Conservation (phyloP, 352 stramenopile species). For the Elongisporangium prolatum region DNA sequence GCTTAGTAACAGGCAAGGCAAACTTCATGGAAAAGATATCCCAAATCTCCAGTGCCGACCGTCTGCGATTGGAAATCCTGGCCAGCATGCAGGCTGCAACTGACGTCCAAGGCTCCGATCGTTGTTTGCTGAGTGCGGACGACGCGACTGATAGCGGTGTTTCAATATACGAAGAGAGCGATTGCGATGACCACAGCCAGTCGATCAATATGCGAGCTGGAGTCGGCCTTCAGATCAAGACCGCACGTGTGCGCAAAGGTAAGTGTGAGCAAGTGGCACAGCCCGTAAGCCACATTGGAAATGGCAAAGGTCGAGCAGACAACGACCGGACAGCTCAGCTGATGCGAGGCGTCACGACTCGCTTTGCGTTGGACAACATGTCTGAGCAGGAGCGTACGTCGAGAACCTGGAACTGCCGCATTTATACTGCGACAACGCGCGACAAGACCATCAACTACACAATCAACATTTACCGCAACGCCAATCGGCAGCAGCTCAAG, state of each 20-base stretch:
- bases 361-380: constrained; percentile 20
- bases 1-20: not conserved
- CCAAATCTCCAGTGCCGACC: not conserved
- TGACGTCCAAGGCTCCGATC: not conserved
- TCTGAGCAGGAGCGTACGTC: not conserved
- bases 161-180: constrained; percentile 3
- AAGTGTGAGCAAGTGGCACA: constrained; percentile 1
- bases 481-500: constrained; percentile 52
- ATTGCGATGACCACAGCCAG: constrained; percentile 12
- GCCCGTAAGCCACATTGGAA: not conserved
- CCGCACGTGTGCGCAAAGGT: constrained; percentile 11
- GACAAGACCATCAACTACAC: constrained; percentile 31
- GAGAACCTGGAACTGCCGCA: constrained; percentile 16
- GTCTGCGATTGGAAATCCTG: not conserved
- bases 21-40: not conserved
- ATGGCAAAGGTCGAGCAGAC: not conserved
- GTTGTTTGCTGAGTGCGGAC: not conserved
- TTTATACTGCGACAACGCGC: constrained; percentile 42
- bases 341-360: constrained; percentile 44
- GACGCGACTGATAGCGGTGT: constrained; percentile 11
- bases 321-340: constrained; percentile 31
- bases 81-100: not conserved
- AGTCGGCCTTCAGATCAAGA: constrained; percentile 3
- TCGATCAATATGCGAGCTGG: not conserved
- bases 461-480: constrained; percentile 50